Evolutionary conservation across 345 rosid genomes (phyloP).

Genomic region (Dipteronia dyeriana): DNA sequence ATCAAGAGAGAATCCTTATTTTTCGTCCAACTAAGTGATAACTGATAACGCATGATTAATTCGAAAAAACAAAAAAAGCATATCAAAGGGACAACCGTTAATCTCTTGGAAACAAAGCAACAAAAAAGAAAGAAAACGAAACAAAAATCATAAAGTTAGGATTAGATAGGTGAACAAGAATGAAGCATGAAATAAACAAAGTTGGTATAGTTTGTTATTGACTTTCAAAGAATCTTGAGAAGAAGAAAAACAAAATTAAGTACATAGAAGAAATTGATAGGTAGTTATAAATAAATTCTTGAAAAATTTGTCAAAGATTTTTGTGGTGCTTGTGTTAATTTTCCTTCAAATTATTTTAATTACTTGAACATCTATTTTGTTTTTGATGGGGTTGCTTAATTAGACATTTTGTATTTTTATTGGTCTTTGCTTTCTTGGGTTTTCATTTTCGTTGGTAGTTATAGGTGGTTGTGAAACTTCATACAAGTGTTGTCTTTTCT

Average conservation of each 20-base stretch:
- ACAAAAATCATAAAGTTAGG: not conserved
- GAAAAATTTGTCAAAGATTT: conserved; percentile 18
- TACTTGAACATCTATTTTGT: no score
- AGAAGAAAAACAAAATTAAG: not conserved
- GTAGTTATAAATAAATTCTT: not conserved
- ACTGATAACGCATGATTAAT: no score
- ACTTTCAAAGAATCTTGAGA: conserved; percentile 30
- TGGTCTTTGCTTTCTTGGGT: conserved; percentile 20
- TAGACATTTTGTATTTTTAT: not conserved
- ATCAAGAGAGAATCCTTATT: no score
- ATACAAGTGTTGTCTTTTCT: not conserved
- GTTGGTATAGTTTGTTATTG: conserved; percentile 59
- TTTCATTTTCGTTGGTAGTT: conserved; percentile 37
- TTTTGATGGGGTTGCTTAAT: not conserved
- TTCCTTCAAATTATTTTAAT: not conserved
- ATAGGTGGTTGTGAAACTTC: conserved; percentile 22
- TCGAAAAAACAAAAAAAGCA: no score
- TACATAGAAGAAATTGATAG: not conserved
- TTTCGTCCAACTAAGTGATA: no score
- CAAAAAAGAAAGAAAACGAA: not conserved
- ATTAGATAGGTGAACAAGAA: conserved; percentile 52
- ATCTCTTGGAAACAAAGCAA: conserved; percentile 35
- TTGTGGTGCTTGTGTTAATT: not conserved
- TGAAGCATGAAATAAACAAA: conserved; percentile 19
- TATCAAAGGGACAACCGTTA: conserved; percentile 9